These are phyloP conservation scores for Aspergillus nanangensis DNA, from an alignment of 495 filamentous ascomycete species.

Conservation along the genomic window DNA sequence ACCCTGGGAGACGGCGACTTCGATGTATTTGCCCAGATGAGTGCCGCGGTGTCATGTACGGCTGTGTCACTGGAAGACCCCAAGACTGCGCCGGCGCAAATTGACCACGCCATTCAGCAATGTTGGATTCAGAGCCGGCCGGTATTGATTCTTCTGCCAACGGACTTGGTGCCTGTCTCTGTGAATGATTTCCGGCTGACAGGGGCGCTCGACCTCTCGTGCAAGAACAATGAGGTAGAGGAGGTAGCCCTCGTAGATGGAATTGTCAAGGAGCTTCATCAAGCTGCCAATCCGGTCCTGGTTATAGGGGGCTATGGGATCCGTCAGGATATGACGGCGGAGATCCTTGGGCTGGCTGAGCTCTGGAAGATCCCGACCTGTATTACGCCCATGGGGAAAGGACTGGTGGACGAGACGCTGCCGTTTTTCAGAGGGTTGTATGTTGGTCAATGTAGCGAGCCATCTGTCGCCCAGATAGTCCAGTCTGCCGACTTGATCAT, in stretches of 20 bases:
- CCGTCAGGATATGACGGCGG: constrained; percentile 19
- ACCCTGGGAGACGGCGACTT: constrained; percentile 42
- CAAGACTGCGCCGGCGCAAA: constrained; percentile 27
- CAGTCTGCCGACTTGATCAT: constrained; percentile 30
- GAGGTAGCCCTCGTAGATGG: not conserved
- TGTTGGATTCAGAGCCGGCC: constrained; percentile 35
- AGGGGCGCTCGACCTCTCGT: not conserved
- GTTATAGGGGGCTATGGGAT: constrained; percentile 31
- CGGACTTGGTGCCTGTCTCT: constrained; percentile 35
- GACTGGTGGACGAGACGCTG: constrained; percentile 30
- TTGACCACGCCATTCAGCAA: constrained; percentile 35
- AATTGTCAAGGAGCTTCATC: constrained; percentile 27
- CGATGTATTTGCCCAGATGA: constrained; percentile 33
- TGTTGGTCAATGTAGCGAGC: constrained; percentile 19
- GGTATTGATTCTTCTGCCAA: constrained; percentile 41
- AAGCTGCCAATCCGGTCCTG: constrained; percentile 30
- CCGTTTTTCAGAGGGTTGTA: constrained; percentile 36
- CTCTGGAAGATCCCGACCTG: constrained; percentile 29
- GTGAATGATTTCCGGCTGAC: constrained; percentile 1
- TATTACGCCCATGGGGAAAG: constrained; percentile 31
- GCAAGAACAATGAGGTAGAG: not conserved
- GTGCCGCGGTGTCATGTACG: constrained; percentile 32
- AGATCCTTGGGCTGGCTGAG: constrained; percentile 25
- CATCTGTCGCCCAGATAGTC: constrained; percentile 19
- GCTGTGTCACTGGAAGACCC: constrained; percentile 34